phyloP scores from a whole-genome alignment of 306 rosid genomes.

The Quercus gilva region DNA sequence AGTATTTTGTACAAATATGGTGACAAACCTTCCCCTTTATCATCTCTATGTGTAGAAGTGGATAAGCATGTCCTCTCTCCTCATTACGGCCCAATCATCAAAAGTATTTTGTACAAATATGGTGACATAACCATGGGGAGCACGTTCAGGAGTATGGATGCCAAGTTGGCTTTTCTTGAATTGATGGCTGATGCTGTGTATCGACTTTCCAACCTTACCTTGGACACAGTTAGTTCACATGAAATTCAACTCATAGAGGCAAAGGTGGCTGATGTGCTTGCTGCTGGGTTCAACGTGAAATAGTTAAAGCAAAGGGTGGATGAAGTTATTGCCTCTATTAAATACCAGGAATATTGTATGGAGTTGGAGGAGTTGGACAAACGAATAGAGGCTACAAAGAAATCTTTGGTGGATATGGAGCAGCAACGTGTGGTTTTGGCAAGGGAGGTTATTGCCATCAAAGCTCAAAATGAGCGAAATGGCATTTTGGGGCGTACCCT shows the following conservation, averaged over 20 bases:
- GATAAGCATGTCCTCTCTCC: neutral
- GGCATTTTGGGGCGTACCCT: neutral
- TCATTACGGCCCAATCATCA: neutral
- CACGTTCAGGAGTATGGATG: neutral
- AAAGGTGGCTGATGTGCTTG: neutral
- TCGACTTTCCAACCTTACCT: neutral
- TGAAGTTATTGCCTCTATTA: neutral
- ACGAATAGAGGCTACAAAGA: neutral
- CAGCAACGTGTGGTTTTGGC: neutral
- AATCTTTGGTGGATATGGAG: neutral
- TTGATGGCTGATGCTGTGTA: neutral
- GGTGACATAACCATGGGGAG: neutral
- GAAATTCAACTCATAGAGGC: neutral
- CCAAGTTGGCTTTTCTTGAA: neutral
- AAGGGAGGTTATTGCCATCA: neutral
- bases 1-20: neutral
- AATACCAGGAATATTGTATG: neutral
- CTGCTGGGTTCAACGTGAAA: neutral
- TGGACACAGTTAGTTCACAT: neutral
- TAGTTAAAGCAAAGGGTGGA: neutral
- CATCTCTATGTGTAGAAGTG: neutral
- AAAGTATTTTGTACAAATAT: neutral
- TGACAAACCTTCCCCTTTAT: neutral
- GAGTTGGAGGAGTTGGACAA: neutral
- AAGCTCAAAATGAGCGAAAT: neutral